These are phyloP conservation scores for Penicillium bovifimosum DNA, from an alignment of 495 filamentous ascomycete genomes.

Conservation along the genomic window DNA sequence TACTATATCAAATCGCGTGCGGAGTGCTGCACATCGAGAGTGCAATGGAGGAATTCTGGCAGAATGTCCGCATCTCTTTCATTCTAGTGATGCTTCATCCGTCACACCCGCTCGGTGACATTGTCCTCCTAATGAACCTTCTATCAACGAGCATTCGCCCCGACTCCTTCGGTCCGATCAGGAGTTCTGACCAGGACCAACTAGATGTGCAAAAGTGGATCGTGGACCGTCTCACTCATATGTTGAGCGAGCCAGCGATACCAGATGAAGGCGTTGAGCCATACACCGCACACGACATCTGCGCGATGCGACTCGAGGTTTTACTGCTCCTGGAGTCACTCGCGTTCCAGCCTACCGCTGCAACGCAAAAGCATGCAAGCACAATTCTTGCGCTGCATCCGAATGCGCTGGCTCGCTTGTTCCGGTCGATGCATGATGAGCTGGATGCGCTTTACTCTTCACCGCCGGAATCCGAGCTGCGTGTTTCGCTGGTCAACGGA, in stretches of 20 bases:
- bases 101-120: constrained; percentile 53
- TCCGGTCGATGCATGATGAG: constrained; percentile 58
- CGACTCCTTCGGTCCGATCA: constrained; percentile 57
- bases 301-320: constrained; percentile 51
- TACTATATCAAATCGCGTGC: constrained; percentile 54
- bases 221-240: constrained; percentile 53
- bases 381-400: constrained; percentile 49
- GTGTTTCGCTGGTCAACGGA: constrained; percentile 50
- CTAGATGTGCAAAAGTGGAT: constrained; percentile 51
- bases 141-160: constrained; percentile 54
- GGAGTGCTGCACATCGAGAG: constrained; percentile 39
- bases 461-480: constrained; percentile 35
- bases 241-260: constrained; percentile 53
- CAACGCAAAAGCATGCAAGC: constrained; percentile 44
- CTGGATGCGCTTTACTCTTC: constrained; percentile 56
- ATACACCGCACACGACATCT: constrained; percentile 46
- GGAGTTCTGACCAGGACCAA: constrained; percentile 46
- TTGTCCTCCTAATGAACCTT: constrained; percentile 52
- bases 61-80: constrained; percentile 54
- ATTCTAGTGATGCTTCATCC: constrained; percentile 57
- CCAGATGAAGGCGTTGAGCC: constrained; percentile 43
- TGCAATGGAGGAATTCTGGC: constrained; percentile 53
- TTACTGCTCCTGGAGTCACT: constrained; percentile 51
- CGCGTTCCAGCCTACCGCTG: constrained; percentile 32
- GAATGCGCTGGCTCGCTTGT: constrained; percentile 51